Evolutionary conservation across 1,284 basidiomycete species (phyloP), one percentile per base, ranked within the genome.

Genomic region (Puccinia coronata): DNA sequence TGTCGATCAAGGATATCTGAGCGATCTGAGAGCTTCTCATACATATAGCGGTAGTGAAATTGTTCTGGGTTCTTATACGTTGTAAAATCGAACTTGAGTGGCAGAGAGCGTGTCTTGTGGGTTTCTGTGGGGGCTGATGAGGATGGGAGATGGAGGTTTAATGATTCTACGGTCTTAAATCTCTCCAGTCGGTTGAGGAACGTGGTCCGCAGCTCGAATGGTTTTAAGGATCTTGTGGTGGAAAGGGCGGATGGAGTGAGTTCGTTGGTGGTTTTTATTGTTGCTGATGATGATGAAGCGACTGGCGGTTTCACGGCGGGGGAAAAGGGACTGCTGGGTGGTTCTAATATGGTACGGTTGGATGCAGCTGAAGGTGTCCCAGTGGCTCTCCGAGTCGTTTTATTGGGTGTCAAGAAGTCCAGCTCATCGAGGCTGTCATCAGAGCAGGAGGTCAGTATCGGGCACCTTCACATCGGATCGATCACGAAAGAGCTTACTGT

Each of bases 1-100:
- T 90, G 88, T 82, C 92, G 91, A 84, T 97, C 95, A 67, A 97
- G 89, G 23, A 88, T 92, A 88, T 92, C 92, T 82, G 93, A 92
- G 49, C 94, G 89, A 84, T 93, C 92, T 0, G 90, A 90, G 25
- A 92, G 88, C 87, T 93, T 94, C 86, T 96, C 94, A 85, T 93
- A 94, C 94, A 96, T 96, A 86, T 97, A 97, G 41, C 92, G 90
- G 87, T 95, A 41, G 72, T 80, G 36, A 57, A 43, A 75, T 28
- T 70, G 41, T 23, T 53, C 16, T 31, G 81, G 39, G 41, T 25
- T 34, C 59, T 8, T 51, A 31, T 36, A 11, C 20, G 36, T 55
- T 11, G 16, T 31, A 16, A 71, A 71, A 16, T 79, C 65, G 51
- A 79, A 69, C n/a, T 36, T 51, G 36, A 69, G 55, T 9, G 63